Evolutionary conservation across 164 flowering plant genomes (phyloP).

Genomic region (Piper longum): DNA sequence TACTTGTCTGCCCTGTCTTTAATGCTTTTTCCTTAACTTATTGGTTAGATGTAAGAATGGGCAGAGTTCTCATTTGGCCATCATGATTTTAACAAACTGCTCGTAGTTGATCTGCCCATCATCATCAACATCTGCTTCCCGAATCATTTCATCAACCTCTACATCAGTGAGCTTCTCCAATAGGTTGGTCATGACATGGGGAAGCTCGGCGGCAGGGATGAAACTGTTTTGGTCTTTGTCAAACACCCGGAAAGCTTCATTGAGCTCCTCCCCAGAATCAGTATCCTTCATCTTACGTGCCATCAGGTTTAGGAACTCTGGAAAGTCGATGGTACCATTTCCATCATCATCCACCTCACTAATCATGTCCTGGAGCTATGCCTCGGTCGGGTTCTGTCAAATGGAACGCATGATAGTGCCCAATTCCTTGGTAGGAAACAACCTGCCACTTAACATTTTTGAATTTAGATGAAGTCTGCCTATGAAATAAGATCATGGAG

Average conservation of each 20-base stretch:
- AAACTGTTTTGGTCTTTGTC: conserved; percentile 75
- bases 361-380: conserved; percentile 75
- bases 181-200: conserved; percentile 65
- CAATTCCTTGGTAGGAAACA: conserved; percentile 71
- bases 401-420: conserved; percentile 70
- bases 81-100: conserved; percentile 66
- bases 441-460: conserved; percentile 21
- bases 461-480: background rate
- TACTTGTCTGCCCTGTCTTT: conserved; percentile 1
- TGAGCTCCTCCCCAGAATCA: conserved; percentile 70
- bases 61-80: conserved; percentile 42
- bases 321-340: conserved; percentile 69
- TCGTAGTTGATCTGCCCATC: conserved; percentile 72
- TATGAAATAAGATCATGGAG: background rate
- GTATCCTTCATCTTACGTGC: conserved; percentile 72
- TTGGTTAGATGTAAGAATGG: background rate
- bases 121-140: conserved; percentile 70
- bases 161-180: conserved; percentile 71
- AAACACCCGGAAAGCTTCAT: conserved; percentile 66
- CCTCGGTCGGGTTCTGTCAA: conserved; percentile 70
- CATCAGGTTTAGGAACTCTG: conserved; percentile 73
- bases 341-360: conserved; percentile 72
- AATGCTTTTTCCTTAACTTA: background rate
- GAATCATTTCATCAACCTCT: conserved; percentile 67
- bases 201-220: conserved; percentile 73